Evolutionary conservation across 305 asterid species (phyloP).

Genomic region (Ajuga reptans): DNA sequence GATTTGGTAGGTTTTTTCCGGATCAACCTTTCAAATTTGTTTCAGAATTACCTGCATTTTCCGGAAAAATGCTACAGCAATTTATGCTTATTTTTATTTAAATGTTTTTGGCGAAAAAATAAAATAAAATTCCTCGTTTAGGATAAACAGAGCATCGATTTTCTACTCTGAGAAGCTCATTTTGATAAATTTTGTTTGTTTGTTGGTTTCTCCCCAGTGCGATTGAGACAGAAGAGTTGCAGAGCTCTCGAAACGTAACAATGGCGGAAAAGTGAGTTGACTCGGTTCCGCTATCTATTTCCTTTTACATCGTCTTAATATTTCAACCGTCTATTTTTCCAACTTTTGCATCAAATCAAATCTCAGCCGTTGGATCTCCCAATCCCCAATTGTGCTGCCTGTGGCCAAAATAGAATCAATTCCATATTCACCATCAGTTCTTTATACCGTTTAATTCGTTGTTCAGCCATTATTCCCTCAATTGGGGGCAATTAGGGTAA

Average conservation of each 20-base stretch:
- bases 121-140: no score
- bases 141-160: no score
- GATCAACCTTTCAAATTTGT: neutral
- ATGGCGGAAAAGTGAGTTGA: slow-evolving; percentile 35
- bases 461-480: slow-evolving; percentile 3
- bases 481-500: slow-evolving; percentile 3
- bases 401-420: neutral
- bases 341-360: slow-evolving; percentile 4
- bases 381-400: neutral
- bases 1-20: neutral
- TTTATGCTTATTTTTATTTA: no score
- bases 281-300: neutral
- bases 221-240: slow-evolving; percentile 31
- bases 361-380: slow-evolving; percentile 23
- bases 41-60: slow-evolving; percentile 20
- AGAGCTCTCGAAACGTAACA: slow-evolving; percentile 32
- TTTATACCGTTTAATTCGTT: slow-evolving; percentile 24
- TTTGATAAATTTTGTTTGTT: neutral
- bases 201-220: slow-evolving; percentile 17
- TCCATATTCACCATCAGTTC: slow-evolving; percentile 16
- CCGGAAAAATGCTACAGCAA: neutral
- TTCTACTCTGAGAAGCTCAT: neutral
- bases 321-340: slow-evolving; percentile 24
- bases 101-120: no score
- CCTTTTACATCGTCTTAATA: neutral